These are phyloP conservation scores for Phytophthora aleatoria DNA, from an alignment of 352 stramenopile genomes.

Conservation along the genomic window DNA sequence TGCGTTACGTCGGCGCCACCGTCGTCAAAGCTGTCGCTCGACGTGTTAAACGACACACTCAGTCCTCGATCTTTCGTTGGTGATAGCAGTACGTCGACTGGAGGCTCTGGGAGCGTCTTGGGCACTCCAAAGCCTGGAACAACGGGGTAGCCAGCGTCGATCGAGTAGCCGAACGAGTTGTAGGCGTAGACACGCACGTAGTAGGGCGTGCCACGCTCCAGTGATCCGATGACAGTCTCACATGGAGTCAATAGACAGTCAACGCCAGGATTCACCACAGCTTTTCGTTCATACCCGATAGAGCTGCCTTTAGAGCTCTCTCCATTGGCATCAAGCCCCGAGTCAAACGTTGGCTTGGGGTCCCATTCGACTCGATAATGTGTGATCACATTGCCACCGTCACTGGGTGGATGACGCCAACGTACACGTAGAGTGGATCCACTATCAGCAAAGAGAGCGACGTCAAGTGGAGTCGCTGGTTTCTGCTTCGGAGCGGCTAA, in stretches of 20 bases:
- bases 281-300: slow-evolving; percentile 78
- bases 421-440: slow-evolving; percentile 83
- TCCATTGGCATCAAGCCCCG: slow-evolving; percentile 38
- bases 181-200: slow-evolving; percentile 92
- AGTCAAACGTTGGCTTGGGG: slow-evolving; percentile 79
- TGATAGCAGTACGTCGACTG: slow-evolving; percentile 52
- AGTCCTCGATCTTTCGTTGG: slow-evolving; percentile 53
- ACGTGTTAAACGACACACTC: slow-evolving; percentile 77
- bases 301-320: slow-evolving; percentile 53
- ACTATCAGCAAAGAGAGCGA: slow-evolving; percentile 75
- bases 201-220: slow-evolving; percentile 84
- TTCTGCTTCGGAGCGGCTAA: slow-evolving; percentile 86
- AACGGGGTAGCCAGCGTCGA: slow-evolving; percentile 58
- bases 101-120: slow-evolving; percentile 75
- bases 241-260: slow-evolving; percentile 85
- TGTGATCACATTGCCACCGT: slow-evolving; percentile 92
- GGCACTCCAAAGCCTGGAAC: slow-evolving; percentile 73
- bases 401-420: slow-evolving; percentile 89
- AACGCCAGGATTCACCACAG: slow-evolving; percentile 63
- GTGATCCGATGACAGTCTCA: slow-evolving; percentile 78
- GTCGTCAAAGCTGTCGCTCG: slow-evolving; percentile 57
- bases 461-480: slow-evolving; percentile 78
- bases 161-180: slow-evolving; percentile 93
- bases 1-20: slow-evolving; percentile 82
- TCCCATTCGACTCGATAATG: slow-evolving; percentile 98